Conservation (phyloP, 1,284 basidiomycete species). For the Ceratobasidium sp. region DNA sequence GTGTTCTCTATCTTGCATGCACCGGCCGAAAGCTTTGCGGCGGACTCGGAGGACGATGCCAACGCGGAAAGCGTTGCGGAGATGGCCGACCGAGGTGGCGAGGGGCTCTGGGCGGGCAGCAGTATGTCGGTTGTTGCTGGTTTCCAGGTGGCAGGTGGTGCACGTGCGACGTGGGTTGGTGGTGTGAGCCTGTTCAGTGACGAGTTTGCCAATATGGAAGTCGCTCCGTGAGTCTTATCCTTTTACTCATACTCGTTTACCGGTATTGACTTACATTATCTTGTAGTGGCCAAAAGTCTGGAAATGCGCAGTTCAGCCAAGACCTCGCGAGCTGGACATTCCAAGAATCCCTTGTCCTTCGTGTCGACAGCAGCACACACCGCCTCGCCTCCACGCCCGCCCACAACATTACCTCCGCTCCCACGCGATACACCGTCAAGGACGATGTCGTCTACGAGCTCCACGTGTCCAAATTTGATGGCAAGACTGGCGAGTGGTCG, state of each 20-base stretch:
- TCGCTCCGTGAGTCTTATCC: slow-evolving; percentile 64
- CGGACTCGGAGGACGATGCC: slow-evolving; percentile 63
- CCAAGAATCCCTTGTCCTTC: slow-evolving; percentile 85
- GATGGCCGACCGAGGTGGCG: slow-evolving; percentile 73
- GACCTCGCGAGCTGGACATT: slow-evolving; percentile 92
- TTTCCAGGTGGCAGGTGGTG: slow-evolving; percentile 85
- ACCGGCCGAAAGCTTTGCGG: slow-evolving; percentile 76
- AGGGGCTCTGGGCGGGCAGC: slow-evolving; percentile 82
- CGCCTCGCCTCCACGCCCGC: slow-evolving; percentile 65
- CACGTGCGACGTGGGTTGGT: slow-evolving; percentile 84
- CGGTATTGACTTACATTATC: slow-evolving; percentile 43
- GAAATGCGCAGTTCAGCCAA: slow-evolving; percentile 77
- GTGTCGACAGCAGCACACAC: slow-evolving; percentile 81
- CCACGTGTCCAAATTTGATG: slow-evolving; percentile 74
- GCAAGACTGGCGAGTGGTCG: slow-evolving; percentile 68
- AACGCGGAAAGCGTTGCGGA: slow-evolving; percentile 69
- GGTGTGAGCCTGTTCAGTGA: slow-evolving; percentile 82
- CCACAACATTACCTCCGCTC: slow-evolving; percentile 54
- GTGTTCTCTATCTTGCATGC: slow-evolving; percentile 85
- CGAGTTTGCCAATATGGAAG: slow-evolving; percentile 71
- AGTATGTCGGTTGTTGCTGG: slow-evolving; percentile 83
- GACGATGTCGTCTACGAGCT: slow-evolving; percentile 82
- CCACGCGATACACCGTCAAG: slow-evolving; percentile 81
- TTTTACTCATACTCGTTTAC: slow-evolving; percentile 21
- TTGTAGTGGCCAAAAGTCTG: slow-evolving; percentile 68